phyloP scores from a whole-genome alignment of 2,329 filamentous ascomycete genomes.

The Xylariaceae sp. region DNA sequence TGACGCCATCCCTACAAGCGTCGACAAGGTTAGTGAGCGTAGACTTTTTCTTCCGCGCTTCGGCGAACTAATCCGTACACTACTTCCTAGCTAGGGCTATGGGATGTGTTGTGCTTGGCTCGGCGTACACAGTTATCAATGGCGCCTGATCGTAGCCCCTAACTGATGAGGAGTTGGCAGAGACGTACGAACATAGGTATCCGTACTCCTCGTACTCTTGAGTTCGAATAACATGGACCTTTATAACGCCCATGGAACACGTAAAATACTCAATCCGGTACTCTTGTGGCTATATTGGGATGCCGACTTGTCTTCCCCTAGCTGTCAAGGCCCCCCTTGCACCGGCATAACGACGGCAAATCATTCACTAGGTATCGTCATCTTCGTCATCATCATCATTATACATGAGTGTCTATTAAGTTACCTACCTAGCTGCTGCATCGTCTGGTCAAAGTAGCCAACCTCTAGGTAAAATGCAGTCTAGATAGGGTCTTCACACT shows the following conservation, averaged over 20 bases:
- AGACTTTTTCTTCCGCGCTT: not conserved
- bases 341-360: too few species aligned
- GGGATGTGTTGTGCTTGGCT: not conserved
- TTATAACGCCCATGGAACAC: not conserved
- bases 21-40: not conserved
- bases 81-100: not conserved
- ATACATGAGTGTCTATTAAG: too few species aligned
- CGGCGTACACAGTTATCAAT: not conserved
- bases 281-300: not conserved
- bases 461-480: too few species aligned
- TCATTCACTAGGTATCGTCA: too few species aligned
- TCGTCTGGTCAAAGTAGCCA: not conserved
- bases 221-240: not conserved
- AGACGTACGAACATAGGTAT: too few species aligned
- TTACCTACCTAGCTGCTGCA: not conserved
- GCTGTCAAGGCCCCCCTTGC: too few species aligned
- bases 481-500: not conserved
- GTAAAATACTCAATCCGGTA: not conserved
- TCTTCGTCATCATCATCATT: too few species aligned
- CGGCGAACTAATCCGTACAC: too few species aligned
- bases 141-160: not conserved
- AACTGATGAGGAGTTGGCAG: not conserved
- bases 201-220: too few species aligned
- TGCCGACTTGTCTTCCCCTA: too few species aligned
- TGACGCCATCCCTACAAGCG: not conserved